These are phyloP conservation scores for Fusarium sp. DNA, from an alignment of 2,329 filamentous ascomycete species.

Conservation along the genomic window DNA sequence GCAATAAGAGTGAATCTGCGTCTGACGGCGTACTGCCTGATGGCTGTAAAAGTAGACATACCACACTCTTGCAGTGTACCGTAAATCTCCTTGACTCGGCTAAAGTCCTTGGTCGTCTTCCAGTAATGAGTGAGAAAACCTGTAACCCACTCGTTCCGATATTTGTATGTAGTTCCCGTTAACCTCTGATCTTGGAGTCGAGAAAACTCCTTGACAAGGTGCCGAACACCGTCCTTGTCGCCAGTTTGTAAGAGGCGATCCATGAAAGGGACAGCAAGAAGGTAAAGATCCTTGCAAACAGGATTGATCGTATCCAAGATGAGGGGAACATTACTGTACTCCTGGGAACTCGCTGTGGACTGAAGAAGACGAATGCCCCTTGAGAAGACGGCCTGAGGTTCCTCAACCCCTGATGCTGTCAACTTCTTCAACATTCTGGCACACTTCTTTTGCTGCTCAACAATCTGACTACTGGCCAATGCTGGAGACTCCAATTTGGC, in stretches of 20 bases:
- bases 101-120: constrained; percentile 40
- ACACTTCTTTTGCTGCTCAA: constrained; percentile 23
- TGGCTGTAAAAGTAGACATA: constrained; percentile 38
- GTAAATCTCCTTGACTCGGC: constrained; percentile 43
- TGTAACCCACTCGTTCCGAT: constrained; percentile 34
- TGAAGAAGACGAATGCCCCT: constrained; percentile 43
- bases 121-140: constrained; percentile 42
- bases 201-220: constrained; percentile 29
- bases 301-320: constrained; percentile 39
- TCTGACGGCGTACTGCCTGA: constrained; percentile 45
- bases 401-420: constrained; percentile 20
- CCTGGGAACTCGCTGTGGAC: constrained; percentile 23
- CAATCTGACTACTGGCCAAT: background rate
- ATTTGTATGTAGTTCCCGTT: constrained; percentile 5
- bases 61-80: constrained; percentile 44
- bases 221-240: constrained; percentile 28
- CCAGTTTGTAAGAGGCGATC: constrained; percentile 28
- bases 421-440: constrained; percentile 32
- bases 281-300: constrained; percentile 38
- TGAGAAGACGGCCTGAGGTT: constrained; percentile 19
- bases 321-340: constrained; percentile 29
- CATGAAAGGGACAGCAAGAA: constrained; percentile 38
- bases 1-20: constrained; percentile 43
- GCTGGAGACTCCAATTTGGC: constrained; percentile 17
- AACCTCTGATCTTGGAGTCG: constrained; percentile 1